Evolutionary conservation across 495 filamentous ascomycete species (phyloP), one percentile per base, ranked within the genome.

Genomic region (Neurospora sp.): DNA sequence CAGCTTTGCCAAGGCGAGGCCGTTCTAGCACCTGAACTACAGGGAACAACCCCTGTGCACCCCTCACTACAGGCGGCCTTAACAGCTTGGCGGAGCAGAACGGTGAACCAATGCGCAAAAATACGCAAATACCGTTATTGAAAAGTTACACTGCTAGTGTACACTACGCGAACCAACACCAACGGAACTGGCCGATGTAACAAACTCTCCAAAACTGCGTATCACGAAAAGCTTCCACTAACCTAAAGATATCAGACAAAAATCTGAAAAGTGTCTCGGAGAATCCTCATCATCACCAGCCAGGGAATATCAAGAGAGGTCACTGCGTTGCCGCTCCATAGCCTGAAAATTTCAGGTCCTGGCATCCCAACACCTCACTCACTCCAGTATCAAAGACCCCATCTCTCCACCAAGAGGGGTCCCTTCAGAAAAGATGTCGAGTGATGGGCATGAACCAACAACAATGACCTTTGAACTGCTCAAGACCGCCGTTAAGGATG

Each of bases 401-500:
- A 35, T 65, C 27, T 61, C 53, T 61, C 53, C 53, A 61, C 53
- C 53, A 61, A 61, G 53, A 61, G 53, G 53, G 27, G 53, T 20
- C 68, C 35, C 27, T 61, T 17, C 27, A 35, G 53, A 41, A 27
- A 74, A 71, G 44, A 77, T 75, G 73, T 78, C 74, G 39, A 71
- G 53, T 53, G 76, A 75, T 37, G 40, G 39, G 31, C 70, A 74
- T 40, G 70, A 71, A 14, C 68, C 74, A 40, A 70, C 69, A 68
- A 71, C 71, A 38, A 83, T 81, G 80, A 81, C 79, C 69, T 85
- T 85, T 72, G 79, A 82, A 70, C 70, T 85, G n/a, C 69, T 86
- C 40, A 84, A 77, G 69, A 75, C 73, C 10, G 78, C 80, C 45
- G 65, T 75, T 8, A 74, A 70, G 37, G 81, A 81, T 48, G 81